These are phyloP conservation scores for Paulownia fortunei DNA, from an alignment of 257 asterid species.

Conservation along the genomic window DNA sequence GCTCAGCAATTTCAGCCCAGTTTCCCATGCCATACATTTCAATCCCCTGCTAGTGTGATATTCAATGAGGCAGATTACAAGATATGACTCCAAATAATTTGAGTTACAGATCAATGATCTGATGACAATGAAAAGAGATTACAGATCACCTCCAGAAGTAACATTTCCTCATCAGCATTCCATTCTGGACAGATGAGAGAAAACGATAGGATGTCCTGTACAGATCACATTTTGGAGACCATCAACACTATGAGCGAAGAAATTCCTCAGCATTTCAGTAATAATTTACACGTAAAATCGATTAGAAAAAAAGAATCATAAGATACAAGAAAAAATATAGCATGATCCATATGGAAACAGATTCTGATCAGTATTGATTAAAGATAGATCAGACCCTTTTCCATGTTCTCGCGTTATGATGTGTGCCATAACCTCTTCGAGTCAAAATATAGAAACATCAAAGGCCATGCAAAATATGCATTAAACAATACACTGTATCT, in stretches of 20 bases:
- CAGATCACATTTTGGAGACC: constrained; percentile 34
- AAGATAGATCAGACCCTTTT: background rate
- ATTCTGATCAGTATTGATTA: background rate
- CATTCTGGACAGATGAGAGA: constrained; percentile 86
- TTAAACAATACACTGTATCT: background rate
- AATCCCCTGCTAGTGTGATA: constrained; percentile 56
- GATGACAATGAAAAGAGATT: constrained; percentile 11
- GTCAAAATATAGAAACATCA: background rate
- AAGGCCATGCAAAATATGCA: background rate
- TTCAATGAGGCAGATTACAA: constrained; percentile 28
- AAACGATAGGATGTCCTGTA: constrained; percentile 73
- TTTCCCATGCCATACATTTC: constrained; percentile 96
- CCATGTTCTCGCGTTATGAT: background rate
- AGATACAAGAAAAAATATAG: background rate
- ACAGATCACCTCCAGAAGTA: constrained; percentile 77
- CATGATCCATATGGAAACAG: constrained; percentile 13
- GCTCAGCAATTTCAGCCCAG: constrained; percentile 93
- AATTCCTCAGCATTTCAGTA: constrained; percentile 14
- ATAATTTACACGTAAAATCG: background rate
- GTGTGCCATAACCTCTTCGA: background rate
- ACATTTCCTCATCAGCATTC: constrained; percentile 94
- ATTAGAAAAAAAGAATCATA: background rate
- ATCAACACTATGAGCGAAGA: constrained; percentile 25
- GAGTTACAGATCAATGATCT: constrained; percentile 20
- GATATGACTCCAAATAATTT: background rate